Percentiles rank a stretch among this genome's conserved stretches.
Conservation (phyloP, 2,329 filamentous ascomycete species). For the Raffaelea albimanens region DNA sequence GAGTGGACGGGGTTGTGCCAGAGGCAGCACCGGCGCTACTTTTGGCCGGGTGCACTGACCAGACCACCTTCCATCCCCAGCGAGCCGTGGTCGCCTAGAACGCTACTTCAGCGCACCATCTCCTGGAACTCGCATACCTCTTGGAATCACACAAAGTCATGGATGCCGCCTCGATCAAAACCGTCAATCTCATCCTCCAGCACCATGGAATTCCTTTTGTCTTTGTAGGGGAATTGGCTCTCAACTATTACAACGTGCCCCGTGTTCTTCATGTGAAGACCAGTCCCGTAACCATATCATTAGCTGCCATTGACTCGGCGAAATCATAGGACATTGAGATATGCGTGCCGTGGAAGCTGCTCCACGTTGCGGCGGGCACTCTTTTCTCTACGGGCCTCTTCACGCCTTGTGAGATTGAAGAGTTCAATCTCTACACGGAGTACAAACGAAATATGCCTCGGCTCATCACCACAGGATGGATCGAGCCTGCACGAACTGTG, state of each 20-base stretch:
- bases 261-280: not conserved
- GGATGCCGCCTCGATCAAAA: not conserved
- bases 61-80: too few relatives aligned
- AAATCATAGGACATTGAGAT: not conserved
- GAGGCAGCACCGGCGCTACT: too few relatives aligned
- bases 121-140: too few relatives aligned
- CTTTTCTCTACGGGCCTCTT: not conserved
- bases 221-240: not conserved
- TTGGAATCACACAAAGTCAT: not conserved
- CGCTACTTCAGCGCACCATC: too few relatives aligned
- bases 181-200: not conserved
- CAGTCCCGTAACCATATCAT: not conserved
- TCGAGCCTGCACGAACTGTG: not conserved
- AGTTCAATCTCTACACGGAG: not conserved
- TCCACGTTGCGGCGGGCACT: not conserved
- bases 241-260: conserved; percentile 1
- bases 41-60: too few relatives aligned
- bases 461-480: not conserved
- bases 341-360: not conserved
- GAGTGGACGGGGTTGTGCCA: too few relatives aligned
- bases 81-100: too few relatives aligned
- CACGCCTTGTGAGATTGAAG: not conserved
- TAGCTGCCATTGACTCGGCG: not conserved
- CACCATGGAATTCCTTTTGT: not conserved
- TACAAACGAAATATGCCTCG: not conserved